Evolutionary conservation across 73 alveolate genomes (phyloP).

Genomic region (Paraurostyla sp.): DNA sequence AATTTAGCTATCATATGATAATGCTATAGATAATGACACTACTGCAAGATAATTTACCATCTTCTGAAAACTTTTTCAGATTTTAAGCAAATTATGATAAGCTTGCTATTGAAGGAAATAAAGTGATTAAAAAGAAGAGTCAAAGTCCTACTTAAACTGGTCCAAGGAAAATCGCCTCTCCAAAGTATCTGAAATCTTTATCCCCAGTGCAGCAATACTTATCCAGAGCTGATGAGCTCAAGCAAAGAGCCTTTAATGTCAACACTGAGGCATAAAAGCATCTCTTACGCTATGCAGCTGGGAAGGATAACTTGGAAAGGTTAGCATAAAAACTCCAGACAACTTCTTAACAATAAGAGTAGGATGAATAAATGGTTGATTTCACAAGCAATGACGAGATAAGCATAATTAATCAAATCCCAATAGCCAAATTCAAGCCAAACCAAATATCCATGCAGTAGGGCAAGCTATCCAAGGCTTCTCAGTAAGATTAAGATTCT

Average conservation of each 20-base stretch:
- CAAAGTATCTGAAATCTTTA: neutral
- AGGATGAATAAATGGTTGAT: neutral
- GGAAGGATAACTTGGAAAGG: neutral
- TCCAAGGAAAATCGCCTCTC: conserved; percentile 11
- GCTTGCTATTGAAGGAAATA: neutral
- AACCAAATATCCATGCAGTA: neutral
- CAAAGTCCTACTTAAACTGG: neutral
- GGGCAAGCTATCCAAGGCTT: conserved; percentile 6
- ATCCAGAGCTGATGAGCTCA: conserved; percentile 28
- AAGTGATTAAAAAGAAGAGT: neutral
- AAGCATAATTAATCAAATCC: conserved; percentile 18
- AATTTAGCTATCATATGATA: neutral
- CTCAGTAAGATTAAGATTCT: neutral
- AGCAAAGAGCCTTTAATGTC: neutral
- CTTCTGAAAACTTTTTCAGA: conserved; percentile 66
- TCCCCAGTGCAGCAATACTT: conserved; percentile 6
- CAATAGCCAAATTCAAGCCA: conserved; percentile 24
- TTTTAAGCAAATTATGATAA: conserved; percentile 68
- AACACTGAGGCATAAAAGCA: neutral
- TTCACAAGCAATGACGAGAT: neutral
- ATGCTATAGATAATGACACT: conserved; percentile 43
- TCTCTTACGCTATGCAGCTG: conserved; percentile 36
- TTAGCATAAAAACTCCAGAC: neutral
- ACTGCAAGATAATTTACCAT: conserved; percentile 70
- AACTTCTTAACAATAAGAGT: neutral